These are phyloP conservation scores for Lentinula sp. DNA, from an alignment of 768 basidiomycete genomes.

Conservation along the genomic window DNA sequence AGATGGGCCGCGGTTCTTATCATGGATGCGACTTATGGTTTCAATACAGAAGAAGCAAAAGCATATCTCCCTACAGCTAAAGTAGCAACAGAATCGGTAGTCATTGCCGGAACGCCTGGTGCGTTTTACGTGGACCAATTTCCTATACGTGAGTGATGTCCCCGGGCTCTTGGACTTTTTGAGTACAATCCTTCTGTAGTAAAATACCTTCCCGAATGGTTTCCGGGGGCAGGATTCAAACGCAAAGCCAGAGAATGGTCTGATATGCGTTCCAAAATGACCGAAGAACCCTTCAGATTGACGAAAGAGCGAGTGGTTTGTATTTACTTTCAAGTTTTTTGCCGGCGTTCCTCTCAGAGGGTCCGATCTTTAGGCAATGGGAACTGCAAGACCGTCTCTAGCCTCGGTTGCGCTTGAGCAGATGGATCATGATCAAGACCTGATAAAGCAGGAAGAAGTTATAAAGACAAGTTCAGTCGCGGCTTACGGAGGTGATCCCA, in stretches of 20 bases:
- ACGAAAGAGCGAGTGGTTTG: slow-evolving; percentile 21
- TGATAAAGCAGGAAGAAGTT: slow-evolving; percentile 5
- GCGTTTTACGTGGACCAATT: slow-evolving; percentile 29
- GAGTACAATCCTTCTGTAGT: slow-evolving; percentile 16
- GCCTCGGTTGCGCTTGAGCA: slow-evolving; percentile 4
- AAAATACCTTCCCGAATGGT: slow-evolving; percentile 36
- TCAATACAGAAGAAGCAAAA: slow-evolving; percentile 6
- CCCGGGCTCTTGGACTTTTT: neutral
- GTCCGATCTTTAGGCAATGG: slow-evolving; percentile 5
- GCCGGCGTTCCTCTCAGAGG: no score
- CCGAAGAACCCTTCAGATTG: slow-evolving; percentile 21
- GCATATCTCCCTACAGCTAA: slow-evolving; percentile 4
- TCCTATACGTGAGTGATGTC: slow-evolving; percentile 17
- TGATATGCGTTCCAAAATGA: slow-evolving; percentile 21
- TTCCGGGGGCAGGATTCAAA: slow-evolving; percentile 44
- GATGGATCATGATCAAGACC: neutral
- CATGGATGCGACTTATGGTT: slow-evolving; percentile 23
- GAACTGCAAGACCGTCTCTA: slow-evolving; percentile 10
- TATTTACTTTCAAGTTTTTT: neutral
- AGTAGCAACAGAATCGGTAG: slow-evolving; percentile 7
- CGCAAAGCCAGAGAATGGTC: slow-evolving; percentile 29
- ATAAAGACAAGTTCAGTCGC: slow-evolving; percentile 15
- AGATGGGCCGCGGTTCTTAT: slow-evolving; percentile 15
- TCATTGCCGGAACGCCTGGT: slow-evolving; percentile 12
- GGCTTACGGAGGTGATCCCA: slow-evolving; percentile 17